phyloP scores from a whole-genome alignment of 108 stramenopile genomes.

The Nannochloropsis gaditana region DNA sequence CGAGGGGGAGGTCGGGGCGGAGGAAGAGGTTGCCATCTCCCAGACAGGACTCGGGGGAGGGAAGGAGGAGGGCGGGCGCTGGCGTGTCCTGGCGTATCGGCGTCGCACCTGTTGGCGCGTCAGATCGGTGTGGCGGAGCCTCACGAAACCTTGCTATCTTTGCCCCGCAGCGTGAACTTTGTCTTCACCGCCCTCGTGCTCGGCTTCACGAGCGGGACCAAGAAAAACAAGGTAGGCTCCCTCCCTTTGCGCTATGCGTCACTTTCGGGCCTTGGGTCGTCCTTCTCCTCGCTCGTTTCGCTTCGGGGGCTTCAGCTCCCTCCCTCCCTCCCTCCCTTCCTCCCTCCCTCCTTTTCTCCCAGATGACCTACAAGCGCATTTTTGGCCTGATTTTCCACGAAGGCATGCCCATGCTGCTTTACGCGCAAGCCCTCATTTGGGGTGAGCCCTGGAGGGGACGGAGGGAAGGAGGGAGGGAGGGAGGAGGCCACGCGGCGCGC shows the following conservation, averaged over 20 bases:
- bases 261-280: background rate
- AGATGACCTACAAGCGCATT: slow-evolving; percentile 29
- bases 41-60: no score
- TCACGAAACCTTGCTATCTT: no score
- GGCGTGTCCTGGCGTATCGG: no score
- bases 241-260: background rate
- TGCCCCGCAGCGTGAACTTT: slow-evolving; percentile 32
- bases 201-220: slow-evolving; percentile 37
- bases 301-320: no score
- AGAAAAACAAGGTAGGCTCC: background rate
- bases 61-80: background rate
- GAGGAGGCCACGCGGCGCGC: background rate
- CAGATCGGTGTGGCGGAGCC: no score
- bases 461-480: background rate
- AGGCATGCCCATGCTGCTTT: slow-evolving; percentile 49
- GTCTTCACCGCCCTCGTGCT: slow-evolving; percentile 36
- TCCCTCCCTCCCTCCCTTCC: background rate
- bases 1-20: no score
- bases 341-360: background rate
- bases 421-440: slow-evolving; percentile 36
- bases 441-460: background rate
- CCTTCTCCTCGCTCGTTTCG: background rate
- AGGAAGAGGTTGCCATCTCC: no score
- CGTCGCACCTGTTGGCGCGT: no score
- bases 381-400: slow-evolving; percentile 45